Evolutionary conservation across 257 asterid species (phyloP).

Genomic region (Pogostemon cablin): DNA sequence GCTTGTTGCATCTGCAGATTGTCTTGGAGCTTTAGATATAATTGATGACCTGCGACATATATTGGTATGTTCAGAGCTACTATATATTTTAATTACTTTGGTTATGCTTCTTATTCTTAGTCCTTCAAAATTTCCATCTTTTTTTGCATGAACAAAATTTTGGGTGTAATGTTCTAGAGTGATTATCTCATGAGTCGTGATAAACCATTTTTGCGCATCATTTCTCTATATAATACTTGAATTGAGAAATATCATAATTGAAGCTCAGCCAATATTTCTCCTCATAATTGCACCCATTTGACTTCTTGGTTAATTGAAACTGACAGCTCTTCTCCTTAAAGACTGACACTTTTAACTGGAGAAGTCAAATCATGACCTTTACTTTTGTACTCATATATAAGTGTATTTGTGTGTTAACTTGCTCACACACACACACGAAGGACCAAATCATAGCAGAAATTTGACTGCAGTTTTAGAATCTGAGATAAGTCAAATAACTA

Average conservation of each 20-base stretch:
- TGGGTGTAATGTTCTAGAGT: background rate
- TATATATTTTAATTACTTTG: constrained; percentile 18
- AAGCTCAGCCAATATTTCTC: background rate
- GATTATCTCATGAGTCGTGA: background rate
- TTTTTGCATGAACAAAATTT: background rate
- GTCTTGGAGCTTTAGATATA: constrained; percentile 97
- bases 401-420: background rate
- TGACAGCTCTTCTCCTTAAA: constrained; percentile 14
- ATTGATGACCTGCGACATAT: constrained; percentile 91
- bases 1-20: constrained; percentile 98
- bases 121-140: background rate
- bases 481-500: background rate
- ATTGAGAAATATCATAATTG: constrained; percentile 8
- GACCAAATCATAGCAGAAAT: background rate
- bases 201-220: constrained; percentile 4
- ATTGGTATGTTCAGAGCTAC: constrained; percentile 60
- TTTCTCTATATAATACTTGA: background rate
- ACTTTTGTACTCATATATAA: background rate
- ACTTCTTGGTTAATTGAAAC: constrained; percentile 2
- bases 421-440: background rate
- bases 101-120: constrained; percentile 12
- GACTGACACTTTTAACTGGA: constrained; percentile 10
- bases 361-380: constrained; percentile 5
- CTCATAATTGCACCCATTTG: background rate
- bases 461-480: constrained; percentile 13